phyloP scores from a whole-genome alignment of 176 grass and related monocot species.

The bread wheat (Triticum aestivum) region DNA sequence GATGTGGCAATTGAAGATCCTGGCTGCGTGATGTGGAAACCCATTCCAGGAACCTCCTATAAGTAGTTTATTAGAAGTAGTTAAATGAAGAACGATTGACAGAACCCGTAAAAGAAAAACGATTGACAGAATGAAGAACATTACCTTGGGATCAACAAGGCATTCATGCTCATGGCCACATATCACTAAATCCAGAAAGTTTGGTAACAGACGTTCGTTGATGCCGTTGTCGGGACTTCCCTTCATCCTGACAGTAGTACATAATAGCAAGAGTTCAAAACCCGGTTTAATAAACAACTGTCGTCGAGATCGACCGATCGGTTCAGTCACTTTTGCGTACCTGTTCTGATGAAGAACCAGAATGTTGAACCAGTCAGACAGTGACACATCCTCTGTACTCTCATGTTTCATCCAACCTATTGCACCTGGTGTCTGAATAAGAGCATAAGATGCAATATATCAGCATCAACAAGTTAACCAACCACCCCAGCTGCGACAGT shows the following conservation, averaged over 20 bases:
- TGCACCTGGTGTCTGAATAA: conserved; percentile 65
- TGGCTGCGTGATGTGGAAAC: conserved; percentile 89
- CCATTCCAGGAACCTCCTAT: conserved; percentile 73
- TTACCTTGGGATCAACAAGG: conserved; percentile 74
- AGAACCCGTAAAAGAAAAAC: neutral
- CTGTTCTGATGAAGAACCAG: conserved; percentile 89
- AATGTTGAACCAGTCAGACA: conserved; percentile 83
- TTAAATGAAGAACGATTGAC: neutral
- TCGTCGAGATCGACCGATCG: neutral
- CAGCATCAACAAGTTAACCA: neutral
- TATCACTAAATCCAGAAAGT: conserved; percentile 75
- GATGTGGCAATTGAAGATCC: conserved; percentile 87
- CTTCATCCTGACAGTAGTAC: conserved; percentile 44
- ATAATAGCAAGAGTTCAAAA: neutral
- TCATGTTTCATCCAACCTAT: conserved; percentile 66
- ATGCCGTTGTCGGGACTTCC: conserved; percentile 51
- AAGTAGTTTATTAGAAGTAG: neutral
- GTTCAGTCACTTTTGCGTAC: conserved; percentile 19
- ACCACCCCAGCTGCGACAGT: neutral
- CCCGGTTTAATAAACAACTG: neutral
- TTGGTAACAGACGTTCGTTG: conserved; percentile 62
- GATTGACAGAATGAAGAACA: neutral
- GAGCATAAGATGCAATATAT: conserved; percentile 8
- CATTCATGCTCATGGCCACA: conserved; percentile 97
- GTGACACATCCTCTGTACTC: conserved; percentile 41